A percentile compares a stretch with the other conserved stretches of the same genome.
These are phyloP conservation scores for Apodospora peruviana DNA, from an alignment of 495 filamentous ascomycete genomes.

Conservation along the genomic window DNA sequence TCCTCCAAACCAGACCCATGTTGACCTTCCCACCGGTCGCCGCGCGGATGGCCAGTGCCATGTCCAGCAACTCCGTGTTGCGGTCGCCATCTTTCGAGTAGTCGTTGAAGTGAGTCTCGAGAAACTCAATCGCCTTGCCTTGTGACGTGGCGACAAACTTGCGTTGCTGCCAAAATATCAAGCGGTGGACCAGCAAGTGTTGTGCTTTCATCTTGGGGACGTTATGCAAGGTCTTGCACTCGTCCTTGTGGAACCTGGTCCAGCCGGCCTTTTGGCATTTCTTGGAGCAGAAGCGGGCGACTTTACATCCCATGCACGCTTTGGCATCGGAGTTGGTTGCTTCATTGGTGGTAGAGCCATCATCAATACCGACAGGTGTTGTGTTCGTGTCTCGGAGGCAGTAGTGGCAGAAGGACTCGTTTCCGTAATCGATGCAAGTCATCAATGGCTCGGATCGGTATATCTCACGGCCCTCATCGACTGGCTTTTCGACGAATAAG, in stretches of 20 bases:
- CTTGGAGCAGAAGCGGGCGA: slow-evolving; percentile 61
- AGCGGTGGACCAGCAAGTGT: slow-evolving; percentile 10
- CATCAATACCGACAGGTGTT: neutral
- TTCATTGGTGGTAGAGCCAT: neutral
- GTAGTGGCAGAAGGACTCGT: slow-evolving; percentile 11
- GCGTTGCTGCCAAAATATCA: slow-evolving; percentile 10
- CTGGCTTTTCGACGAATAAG: slow-evolving; percentile 6
- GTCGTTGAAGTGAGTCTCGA: slow-evolving; percentile 17
- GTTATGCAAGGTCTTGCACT: slow-evolving; percentile 16
- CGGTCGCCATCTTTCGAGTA: slow-evolving; percentile 5
- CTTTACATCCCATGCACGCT: slow-evolving; percentile 56
- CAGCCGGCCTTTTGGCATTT: slow-evolving; percentile 20
- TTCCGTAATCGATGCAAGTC: neutral
- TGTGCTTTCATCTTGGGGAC: slow-evolving; percentile 8
- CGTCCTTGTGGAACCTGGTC: slow-evolving; percentile 17
- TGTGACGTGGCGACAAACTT: slow-evolving; percentile 5
- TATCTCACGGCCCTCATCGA: slow-evolving; percentile 16
- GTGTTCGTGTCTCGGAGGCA: slow-evolving; percentile 11
- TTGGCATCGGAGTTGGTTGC: slow-evolving; percentile 24
- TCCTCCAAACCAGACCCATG: slow-evolving; percentile 14
- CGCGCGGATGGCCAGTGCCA: neutral
- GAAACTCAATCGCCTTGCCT: slow-evolving; percentile 3
- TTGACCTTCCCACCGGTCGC: neutral
- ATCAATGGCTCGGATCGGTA: slow-evolving; percentile 15
- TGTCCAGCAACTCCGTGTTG: slow-evolving; percentile 7